Evolutionary conservation across 2,329 filamentous ascomycete genomes (phyloP).

Genomic region (Microdochium nivale): DNA sequence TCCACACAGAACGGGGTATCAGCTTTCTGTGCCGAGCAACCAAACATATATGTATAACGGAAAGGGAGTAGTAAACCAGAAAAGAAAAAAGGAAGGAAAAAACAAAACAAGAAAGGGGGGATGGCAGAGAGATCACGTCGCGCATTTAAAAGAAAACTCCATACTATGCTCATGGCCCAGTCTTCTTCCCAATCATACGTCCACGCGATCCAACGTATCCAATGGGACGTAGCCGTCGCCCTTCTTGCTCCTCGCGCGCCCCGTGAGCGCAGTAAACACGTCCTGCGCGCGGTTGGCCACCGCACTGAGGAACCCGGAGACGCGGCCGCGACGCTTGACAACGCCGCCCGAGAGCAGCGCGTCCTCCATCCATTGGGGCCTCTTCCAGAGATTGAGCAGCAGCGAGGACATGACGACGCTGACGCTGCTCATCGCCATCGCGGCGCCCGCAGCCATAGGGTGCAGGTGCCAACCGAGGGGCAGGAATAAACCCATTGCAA

Average conservation of each 20-base stretch:
- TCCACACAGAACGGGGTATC: too few relatives aligned
- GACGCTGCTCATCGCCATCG: constrained; percentile 87
- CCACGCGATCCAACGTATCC: constrained; percentile 35
- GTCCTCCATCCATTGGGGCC: constrained; percentile 81
- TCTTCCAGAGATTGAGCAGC: constrained; percentile 76
- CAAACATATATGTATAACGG: too few relatives aligned
- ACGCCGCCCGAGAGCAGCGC: constrained; percentile 49
- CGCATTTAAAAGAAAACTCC: neutral
- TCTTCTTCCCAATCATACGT: constrained; percentile 8
- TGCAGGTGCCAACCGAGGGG: constrained; percentile 83
- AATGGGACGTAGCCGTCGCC: constrained; percentile 54
- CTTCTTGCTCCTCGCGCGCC: constrained; percentile 22
- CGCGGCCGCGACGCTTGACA: constrained; percentile 30
- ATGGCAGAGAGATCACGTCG: neutral
- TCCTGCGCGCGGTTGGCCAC: constrained; percentile 34
- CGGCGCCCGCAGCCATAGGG: constrained; percentile 88
- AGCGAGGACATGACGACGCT: constrained; percentile 81
- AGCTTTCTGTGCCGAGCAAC: too few relatives aligned
- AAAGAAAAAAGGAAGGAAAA: too few relatives aligned
- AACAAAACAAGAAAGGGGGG: neutral
- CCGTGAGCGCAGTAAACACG: constrained; percentile 24
- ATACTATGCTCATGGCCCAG: neutral
- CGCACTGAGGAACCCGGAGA: constrained; percentile 27
- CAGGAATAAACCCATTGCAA: constrained; percentile 94
- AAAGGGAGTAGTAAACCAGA: too few relatives aligned